Evolutionary conservation across 371 early-diverging fungal genomes (phyloP).

Genomic region (Chytridiales sp.): DNA sequence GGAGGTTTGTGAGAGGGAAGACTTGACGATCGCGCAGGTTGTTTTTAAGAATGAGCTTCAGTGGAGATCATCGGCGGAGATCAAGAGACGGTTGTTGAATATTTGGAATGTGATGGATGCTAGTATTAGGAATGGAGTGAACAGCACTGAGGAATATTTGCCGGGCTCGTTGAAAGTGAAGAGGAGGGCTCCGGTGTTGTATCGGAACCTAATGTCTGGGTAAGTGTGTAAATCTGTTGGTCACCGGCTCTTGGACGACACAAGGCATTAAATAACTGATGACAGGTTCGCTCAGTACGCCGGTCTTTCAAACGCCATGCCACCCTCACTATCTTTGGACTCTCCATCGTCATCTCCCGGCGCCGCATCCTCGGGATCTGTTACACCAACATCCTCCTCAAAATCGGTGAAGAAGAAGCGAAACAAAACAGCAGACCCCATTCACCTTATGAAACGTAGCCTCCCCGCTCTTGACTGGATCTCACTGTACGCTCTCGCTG

Average conservation of each 20-base stretch:
- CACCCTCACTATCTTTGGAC: no score
- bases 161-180: slow-evolving; percentile 84
- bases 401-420: neutral
- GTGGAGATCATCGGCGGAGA: slow-evolving; percentile 82
- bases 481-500: slow-evolving; percentile 93
- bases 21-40: slow-evolving; percentile 92
- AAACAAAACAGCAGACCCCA: no score
- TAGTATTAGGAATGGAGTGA: slow-evolving; percentile 75
- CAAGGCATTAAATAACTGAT: neutral
- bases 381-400: no score
- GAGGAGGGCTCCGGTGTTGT: slow-evolving; percentile 86
- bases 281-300: slow-evolving; percentile 31
- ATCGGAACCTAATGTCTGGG: slow-evolving; percentile 80
- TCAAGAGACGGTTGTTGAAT: slow-evolving; percentile 66
- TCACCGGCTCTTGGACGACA: neutral
- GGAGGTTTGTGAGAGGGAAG: slow-evolving; percentile 75
- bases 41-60: slow-evolving; percentile 91
- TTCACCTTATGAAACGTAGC: slow-evolving; percentile 25
- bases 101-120: slow-evolving; percentile 95
- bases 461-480: slow-evolving; percentile 89
- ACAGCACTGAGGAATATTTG: slow-evolving; percentile 59
- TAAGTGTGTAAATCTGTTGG: no score
- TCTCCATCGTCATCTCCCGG: no score
- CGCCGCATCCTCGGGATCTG: no score
- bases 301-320: no score